These are phyloP conservation scores for Colletotrichum zoysiae DNA, from an alignment of 2,329 filamentous ascomycete genomes.

Conservation along the genomic window DNA sequence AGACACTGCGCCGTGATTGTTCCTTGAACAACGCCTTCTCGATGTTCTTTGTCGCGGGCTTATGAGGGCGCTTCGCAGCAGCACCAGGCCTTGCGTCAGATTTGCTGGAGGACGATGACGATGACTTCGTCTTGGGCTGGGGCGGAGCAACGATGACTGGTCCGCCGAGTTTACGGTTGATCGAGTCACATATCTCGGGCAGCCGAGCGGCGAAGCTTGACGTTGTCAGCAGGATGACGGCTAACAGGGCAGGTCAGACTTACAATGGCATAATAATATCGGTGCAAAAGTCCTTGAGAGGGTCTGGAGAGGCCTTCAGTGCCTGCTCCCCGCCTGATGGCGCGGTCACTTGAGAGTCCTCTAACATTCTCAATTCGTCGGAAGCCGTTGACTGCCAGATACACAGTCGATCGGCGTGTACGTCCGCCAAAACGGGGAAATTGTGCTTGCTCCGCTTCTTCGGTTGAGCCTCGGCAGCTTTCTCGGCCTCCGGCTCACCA, in stretches of 20 bases:
- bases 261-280: conserved; percentile 86
- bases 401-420: conserved; percentile 81
- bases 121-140: conserved; percentile 62
- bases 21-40: conserved; percentile 74
- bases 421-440: conserved; percentile 74
- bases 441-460: conserved; percentile 75
- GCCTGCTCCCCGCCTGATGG: conserved; percentile 52
- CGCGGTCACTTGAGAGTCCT: conserved; percentile 59
- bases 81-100: conserved; percentile 65
- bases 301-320: conserved; percentile 66
- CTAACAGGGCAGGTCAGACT: conserved; percentile 48
- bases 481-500: conserved; percentile 51
- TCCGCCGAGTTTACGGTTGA: conserved; percentile 83
- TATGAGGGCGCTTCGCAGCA: conserved; percentile 61
- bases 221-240: conserved; percentile 50
- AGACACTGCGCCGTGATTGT: conserved; percentile 65
- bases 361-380: conserved; percentile 65
- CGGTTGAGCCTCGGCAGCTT: conserved; percentile 49
- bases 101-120: conserved; percentile 47
- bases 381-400: conserved; percentile 85
- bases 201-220: conserved; percentile 78
- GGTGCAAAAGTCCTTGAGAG: conserved; percentile 80
- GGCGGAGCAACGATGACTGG: conserved; percentile 70
- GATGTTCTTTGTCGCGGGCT: conserved; percentile 64
- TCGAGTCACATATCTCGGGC: conserved; percentile 76